Conservation (phyloP, 768 basidiomycete species). For the Mycena vulgaris region DNA sequence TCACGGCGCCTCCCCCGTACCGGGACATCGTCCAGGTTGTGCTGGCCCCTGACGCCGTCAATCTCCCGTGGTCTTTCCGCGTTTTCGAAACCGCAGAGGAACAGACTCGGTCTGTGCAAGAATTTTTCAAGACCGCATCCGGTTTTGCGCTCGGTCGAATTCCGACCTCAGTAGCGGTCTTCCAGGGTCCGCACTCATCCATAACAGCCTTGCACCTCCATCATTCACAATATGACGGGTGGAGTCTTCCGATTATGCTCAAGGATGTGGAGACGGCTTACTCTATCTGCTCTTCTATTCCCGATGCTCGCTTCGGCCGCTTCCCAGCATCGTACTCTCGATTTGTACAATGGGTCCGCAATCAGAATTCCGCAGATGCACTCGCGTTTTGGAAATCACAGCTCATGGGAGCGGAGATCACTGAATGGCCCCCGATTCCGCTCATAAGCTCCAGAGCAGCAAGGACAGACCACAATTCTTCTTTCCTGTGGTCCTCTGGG, state of each 20-base stretch:
- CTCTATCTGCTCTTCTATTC: background rate
- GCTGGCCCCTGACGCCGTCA: background rate
- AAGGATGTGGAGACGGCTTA: background rate
- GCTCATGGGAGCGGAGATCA: background rate
- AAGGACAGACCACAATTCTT: conserved; percentile 11
- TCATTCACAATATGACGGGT: conserved; percentile 12
- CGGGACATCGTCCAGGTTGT: conserved; percentile 17
- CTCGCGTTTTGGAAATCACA: conserved; percentile 2
- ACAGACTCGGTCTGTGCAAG: background rate
- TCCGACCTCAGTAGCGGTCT: conserved; percentile 1
- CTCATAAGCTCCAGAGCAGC: conserved; percentile 8
- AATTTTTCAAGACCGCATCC: background rate
- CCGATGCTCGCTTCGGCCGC: too few species aligned
- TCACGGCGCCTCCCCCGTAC: conserved; percentile 16
- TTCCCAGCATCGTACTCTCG: conserved; percentile 6
- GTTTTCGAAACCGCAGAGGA: background rate
- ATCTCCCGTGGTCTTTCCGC: background rate
- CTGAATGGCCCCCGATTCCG: background rate
- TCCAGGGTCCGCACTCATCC: background rate
- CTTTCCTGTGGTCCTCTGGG: background rate
- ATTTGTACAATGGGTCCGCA: conserved; percentile 8
- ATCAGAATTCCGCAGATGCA: background rate
- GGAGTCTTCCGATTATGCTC: background rate
- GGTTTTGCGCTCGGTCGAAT: conserved; percentile 11
- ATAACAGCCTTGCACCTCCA: conserved; percentile 7